Evolutionary conservation across 768 basidiomycete species (phyloP).

Genomic region (Lactarius sp.): DNA sequence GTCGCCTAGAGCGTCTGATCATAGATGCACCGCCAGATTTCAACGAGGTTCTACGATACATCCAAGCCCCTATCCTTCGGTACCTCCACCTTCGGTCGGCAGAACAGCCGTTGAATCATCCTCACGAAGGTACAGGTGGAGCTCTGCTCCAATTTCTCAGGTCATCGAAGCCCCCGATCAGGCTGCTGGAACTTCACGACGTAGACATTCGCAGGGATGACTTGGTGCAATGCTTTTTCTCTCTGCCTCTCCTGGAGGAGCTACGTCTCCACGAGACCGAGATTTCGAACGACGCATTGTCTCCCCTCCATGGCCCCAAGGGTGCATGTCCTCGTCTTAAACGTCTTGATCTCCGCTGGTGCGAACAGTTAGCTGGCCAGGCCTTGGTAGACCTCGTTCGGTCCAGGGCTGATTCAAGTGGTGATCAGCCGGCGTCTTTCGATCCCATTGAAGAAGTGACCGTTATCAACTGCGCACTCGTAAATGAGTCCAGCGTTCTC

Average conservation of each 20-base stretch:
- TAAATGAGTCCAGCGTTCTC: slow-evolving; percentile 50
- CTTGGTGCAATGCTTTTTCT: slow-evolving; percentile 35
- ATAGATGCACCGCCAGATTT: slow-evolving; percentile 33
- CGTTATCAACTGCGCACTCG: slow-evolving; percentile 54
- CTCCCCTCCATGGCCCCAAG: slow-evolving; percentile 35
- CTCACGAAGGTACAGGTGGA: slow-evolving; percentile 34
- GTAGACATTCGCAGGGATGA: slow-evolving; percentile 39
- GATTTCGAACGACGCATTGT: slow-evolving; percentile 44
- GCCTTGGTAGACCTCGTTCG: slow-evolving; percentile 48
- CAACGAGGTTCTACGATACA: slow-evolving; percentile 30
- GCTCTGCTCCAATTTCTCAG: slow-evolving; percentile 33
- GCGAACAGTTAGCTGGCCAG: slow-evolving; percentile 47
- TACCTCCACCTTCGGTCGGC: slow-evolving; percentile 41
- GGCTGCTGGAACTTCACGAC: slow-evolving; percentile 46
- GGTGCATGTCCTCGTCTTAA: slow-evolving; percentile 45
- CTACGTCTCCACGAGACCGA: slow-evolving; percentile 56
- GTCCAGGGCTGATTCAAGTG: slow-evolving; percentile 32
- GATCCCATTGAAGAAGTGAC: slow-evolving; percentile 42
- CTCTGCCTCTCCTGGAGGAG: slow-evolving; percentile 41
- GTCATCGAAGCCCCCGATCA: slow-evolving; percentile 31
- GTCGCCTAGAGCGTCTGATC: slow-evolving; percentile 31
- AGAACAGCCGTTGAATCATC: slow-evolving; percentile 32
- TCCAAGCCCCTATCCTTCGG: slow-evolving; percentile 36
- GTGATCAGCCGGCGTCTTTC: slow-evolving; percentile 3
- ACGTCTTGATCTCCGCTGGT: slow-evolving; percentile 55